Evolutionary conservation across 257 asterid genomes (phyloP).

Genomic region (Linaria vulgaris): DNA sequence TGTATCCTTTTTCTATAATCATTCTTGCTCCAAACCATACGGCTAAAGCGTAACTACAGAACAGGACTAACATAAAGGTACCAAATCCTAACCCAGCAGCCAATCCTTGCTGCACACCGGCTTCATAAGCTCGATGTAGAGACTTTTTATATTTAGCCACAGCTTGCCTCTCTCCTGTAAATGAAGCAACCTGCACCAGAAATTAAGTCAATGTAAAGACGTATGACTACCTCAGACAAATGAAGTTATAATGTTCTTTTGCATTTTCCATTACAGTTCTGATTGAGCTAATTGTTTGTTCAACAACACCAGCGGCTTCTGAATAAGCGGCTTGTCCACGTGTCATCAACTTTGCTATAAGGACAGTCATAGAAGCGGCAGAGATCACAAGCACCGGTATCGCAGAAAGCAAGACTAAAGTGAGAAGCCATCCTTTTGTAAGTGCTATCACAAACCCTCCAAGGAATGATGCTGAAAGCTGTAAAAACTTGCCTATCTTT

Average conservation of each 20-base stretch:
- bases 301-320: constrained; percentile 60
- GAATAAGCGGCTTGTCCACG: constrained; percentile 54
- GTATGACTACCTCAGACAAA: neutral
- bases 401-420: constrained; percentile 55
- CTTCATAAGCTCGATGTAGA: constrained; percentile 46
- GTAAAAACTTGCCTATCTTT: constrained; percentile 63
- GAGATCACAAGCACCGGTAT: constrained; percentile 54
- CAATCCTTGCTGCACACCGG: constrained; percentile 56
- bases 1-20: constrained; percentile 45
- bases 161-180: constrained; percentile 59
- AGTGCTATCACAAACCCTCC: constrained; percentile 66
- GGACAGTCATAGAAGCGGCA: constrained; percentile 45
- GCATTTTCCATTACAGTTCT: constrained; percentile 46
- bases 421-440: constrained; percentile 58
- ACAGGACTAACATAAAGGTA: constrained; percentile 37
- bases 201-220: neutral
- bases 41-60: constrained; percentile 57
- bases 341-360: constrained; percentile 33
- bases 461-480: constrained; percentile 46
- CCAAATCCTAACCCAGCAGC: constrained; percentile 64
- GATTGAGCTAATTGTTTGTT: constrained; percentile 57
- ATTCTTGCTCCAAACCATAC: constrained; percentile 68
- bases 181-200: constrained; percentile 58
- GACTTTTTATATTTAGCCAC: constrained; percentile 39
- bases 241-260: neutral